Evolutionary conservation across 2,329 filamentous ascomycete genomes (phyloP), one percentile per base, ranked within the genome.

Genomic region (Xylogone sp.): DNA sequence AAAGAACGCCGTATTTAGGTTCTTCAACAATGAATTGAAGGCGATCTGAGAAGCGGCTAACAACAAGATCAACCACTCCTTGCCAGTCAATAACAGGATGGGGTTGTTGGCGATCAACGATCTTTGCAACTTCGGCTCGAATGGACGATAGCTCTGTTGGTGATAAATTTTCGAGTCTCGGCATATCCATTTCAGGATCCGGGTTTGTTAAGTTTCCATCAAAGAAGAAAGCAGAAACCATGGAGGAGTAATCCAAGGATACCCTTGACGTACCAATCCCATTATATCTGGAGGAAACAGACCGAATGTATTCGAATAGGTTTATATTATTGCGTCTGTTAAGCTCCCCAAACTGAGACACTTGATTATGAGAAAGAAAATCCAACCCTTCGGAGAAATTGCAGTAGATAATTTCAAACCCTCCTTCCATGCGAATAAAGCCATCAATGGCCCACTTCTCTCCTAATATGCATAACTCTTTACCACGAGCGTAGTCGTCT

Each of bases 391-490:
- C 56, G 16, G 56, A 54, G 42, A 88, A 88, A 49, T 82, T 70
- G 63, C 84, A 88, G 18, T 85, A 70, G 47, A 88, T 83, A 50
- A 86, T 73, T 65, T 88, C 85, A 57, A 87, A 87, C 0, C 85
- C 85, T 22, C 77, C 75, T 59, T 88, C 85, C 75, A 83, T 83
- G 10, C 85, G 76, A 2, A 88, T 65, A n/a, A 87, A 70, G 0
- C 82, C 83, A 59, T 87, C 79, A n/a, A 86, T 72, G 21, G 27
- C 29, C 50, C 50, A 52, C 16, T 79, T 78, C 83, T 62, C 31
- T n/a, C 77, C 72, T 12, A 84, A 57, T 0, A 74, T 65, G 64
- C 86, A 88, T 2, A 87, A 65, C 1, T 71, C 70, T 0, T 57
- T 47, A 0, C 82, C 84, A 9, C 84, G 78, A 2, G 66, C 64